A percentile compares a stretch with the other conserved stretches of the same genome.
Conservation (phyloP, 768 basidiomycete genomes). For the Hirschioporus abietinus region DNA sequence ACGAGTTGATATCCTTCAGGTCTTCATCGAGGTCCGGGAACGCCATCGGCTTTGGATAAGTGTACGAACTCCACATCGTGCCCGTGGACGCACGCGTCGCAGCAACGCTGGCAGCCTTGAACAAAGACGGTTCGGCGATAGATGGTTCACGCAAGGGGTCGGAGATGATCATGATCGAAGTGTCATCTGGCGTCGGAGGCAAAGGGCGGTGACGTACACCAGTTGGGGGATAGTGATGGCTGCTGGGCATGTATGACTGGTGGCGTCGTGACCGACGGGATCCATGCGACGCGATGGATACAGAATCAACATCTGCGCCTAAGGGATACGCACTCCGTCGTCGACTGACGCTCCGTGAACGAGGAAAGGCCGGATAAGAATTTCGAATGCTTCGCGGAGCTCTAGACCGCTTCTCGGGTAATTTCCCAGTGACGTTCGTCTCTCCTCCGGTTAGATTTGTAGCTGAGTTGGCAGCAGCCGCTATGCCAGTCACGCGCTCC, state of each 20-base stretch:
- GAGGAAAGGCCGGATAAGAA: not conserved
- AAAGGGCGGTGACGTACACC: not conserved
- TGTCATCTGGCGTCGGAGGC: conserved; percentile 3
- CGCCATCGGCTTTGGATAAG: conserved; percentile 4
- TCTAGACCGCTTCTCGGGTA: not conserved
- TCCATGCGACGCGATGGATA: not conserved
- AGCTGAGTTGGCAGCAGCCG: not conserved
- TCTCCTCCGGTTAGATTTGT: not conserved
- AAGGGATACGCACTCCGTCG: not conserved
- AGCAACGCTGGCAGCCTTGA: conserved; percentile 2
- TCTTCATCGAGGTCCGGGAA: conserved; percentile 3
- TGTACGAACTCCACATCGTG: conserved; percentile 5
- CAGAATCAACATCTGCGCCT: not conserved
- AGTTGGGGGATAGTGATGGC: not conserved
- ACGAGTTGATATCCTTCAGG: not conserved
- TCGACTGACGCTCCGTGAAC: not conserved
- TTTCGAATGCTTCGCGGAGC: not conserved
- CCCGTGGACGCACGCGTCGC: conserved; percentile 2
- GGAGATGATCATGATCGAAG: conserved; percentile 5
- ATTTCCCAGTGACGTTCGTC: not conserved
- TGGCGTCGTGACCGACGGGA: not conserved
- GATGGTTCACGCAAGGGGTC: not conserved
- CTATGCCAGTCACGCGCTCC: not conserved
- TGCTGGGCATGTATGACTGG: not conserved
- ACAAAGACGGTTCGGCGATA: not conserved